phyloP scores from a whole-genome alignment of 169 alveolate species.

The Plasmodium coatneyi region DNA sequence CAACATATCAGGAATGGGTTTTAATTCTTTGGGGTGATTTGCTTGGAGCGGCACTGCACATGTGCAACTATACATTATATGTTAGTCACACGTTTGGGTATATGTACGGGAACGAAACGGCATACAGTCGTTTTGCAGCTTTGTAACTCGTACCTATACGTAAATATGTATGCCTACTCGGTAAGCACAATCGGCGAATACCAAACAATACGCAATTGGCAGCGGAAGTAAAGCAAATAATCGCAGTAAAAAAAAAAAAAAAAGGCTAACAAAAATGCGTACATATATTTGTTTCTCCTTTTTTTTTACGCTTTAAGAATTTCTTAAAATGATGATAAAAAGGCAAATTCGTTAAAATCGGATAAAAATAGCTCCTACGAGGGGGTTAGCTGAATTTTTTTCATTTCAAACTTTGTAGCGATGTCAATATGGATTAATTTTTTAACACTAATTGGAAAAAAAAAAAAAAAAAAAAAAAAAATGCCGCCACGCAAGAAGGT shows the following conservation, averaged over 20 bases:
- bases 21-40: neutral
- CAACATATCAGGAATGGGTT: neutral
- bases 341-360: neutral
- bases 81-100: neutral
- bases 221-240: neutral
- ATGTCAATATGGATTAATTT: neutral
- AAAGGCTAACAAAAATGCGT: neutral
- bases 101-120: neutral
- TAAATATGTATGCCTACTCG: conserved; percentile 12
- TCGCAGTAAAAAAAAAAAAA: neutral
- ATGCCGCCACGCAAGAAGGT: neutral
- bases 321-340: neutral
- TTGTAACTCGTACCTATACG: neutral
- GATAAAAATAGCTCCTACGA: neutral
- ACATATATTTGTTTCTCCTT: neutral
- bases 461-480: no score
- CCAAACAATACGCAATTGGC: neutral
- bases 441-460: neutral
- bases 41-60: neutral
- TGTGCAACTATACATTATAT: neutral
- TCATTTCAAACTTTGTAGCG: neutral
- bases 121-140: neutral
- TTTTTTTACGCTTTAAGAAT: neutral
- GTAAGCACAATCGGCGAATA: neutral
- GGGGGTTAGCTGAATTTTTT: neutral